Base-by-base conservation (phyloP, 2,329 filamentous ascomycete genomes). In the Alternaria sp. region DNA sequence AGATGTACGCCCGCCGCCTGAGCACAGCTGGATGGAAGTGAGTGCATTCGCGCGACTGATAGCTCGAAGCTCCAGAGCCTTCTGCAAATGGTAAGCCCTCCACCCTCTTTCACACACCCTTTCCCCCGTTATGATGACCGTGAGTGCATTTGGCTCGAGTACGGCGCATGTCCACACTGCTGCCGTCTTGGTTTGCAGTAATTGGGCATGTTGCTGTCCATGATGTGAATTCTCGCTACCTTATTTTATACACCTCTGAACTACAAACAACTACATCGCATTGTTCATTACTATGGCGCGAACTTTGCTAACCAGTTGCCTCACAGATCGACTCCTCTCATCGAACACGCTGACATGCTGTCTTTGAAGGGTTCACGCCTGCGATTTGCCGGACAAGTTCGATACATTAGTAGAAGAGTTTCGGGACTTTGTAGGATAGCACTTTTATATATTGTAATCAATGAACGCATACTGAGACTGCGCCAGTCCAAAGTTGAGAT, bases 81-180 rank as follows among this genome's bases (percentile, higher is more conserved):
- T 67, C 28, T 51, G 51, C 49, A 59, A 56, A 62, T 75, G 66
- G 72, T 74, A 74, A 72, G 71, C 74, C 59, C 42, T 43, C 51
- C 48, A 55, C 65, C 51, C 48, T 60, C 52, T 26, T 26, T 51
- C 61, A 57, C 44, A 54, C 57, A 51, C 52, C 42, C 57, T 49
- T 52, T 52, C 30, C 59, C 32, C 65, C 72, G 80, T 79, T 78
- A 93, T 96, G 94, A 98, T 98, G 94, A 98, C 94, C 93, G 74
- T 94, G 94, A 98, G 94, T 94, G 94, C 94, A 98, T 98, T 98
- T 98, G 94, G 94, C 94, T 98, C 93, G 94, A 98, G 94, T 86
- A 96, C 93, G 88, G 88, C 84, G 81, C 83, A 85, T 83, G 81
- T 83, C 80, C 74, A 81, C 83, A 83, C 84, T 84, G 81, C 83